Evolutionary conservation across 306 rosid genomes (phyloP).

Genomic region (Trifolium fragiferum): DNA sequence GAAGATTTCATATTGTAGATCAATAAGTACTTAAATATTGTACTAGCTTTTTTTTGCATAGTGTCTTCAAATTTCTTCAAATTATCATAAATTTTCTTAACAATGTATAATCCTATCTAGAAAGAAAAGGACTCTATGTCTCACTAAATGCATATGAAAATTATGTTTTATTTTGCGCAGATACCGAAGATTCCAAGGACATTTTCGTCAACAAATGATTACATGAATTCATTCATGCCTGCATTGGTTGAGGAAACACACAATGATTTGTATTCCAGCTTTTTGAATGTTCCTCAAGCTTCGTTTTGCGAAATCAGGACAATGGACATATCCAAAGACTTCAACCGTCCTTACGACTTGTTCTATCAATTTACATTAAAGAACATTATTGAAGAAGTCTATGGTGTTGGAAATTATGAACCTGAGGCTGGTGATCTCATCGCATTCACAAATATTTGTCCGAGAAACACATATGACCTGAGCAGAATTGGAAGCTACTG

Average conservation of each 20-base stretch:
- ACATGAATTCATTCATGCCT: constrained; percentile 53
- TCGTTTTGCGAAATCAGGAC: constrained; percentile 44
- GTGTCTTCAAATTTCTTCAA: not conserved
- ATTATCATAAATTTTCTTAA: not conserved
- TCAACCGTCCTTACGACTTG: constrained; percentile 18
- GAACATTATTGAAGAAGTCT: not conserved
- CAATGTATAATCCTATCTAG: not conserved
- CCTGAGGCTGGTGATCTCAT: constrained; percentile 59
- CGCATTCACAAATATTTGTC: constrained; percentile 51
- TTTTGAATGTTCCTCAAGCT: constrained; percentile 42
- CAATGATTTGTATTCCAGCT: constrained; percentile 50
- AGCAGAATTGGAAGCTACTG: constrained; percentile 33
- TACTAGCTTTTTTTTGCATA: not conserved
- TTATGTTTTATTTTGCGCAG: constrained; percentile 37
- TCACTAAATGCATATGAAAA: not conserved
- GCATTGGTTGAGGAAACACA: constrained; percentile 65
- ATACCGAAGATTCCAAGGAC: constrained; percentile 53
- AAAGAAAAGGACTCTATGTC: not conserved
- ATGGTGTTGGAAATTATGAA: constrained; percentile 36
- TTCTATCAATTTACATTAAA: constrained; percentile 33
- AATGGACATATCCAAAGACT: not conserved
- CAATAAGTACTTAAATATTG: not conserved
- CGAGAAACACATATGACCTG: constrained; percentile 47
- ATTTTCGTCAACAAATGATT: constrained; percentile 45
- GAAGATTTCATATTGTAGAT: not conserved